phyloP scores from a whole-genome alignment of 2,329 filamentous ascomycete species.

The Monilinia aucupariae region DNA sequence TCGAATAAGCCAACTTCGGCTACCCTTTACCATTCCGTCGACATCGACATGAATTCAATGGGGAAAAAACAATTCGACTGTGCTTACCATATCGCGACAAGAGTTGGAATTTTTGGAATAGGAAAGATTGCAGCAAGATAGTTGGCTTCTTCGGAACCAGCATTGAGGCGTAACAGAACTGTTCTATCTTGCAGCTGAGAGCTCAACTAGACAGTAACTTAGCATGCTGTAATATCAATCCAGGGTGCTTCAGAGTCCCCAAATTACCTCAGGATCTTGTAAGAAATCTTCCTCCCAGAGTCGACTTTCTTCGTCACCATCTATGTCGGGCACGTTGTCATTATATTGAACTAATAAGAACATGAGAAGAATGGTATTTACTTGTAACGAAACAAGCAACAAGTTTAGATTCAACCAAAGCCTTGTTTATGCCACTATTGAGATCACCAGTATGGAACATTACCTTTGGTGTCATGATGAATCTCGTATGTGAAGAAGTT shows the following conservation, averaged over 20 bases:
- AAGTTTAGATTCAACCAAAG: slow-evolving; percentile 68
- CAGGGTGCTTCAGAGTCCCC: background rate
- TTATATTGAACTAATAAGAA: background rate
- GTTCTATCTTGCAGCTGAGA: slow-evolving; percentile 55
- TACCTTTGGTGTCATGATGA: background rate
- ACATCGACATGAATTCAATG: background rate
- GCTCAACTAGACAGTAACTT: slow-evolving; percentile 43
- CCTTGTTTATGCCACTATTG: slow-evolving; percentile 72
- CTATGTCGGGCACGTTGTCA: slow-evolving; percentile 41
- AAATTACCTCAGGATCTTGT: slow-evolving; percentile 48
- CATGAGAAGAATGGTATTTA: slow-evolving; percentile 35
- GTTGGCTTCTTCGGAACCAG: slow-evolving; percentile 72
- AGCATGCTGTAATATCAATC: slow-evolving; percentile 14
- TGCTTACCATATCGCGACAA: slow-evolving; percentile 69
- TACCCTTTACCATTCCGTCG: background rate
- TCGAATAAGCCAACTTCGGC: background rate
- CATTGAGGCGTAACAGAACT: slow-evolving; percentile 63
- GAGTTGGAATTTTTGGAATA: slow-evolving; percentile 68
- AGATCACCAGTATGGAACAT: slow-evolving; percentile 83
- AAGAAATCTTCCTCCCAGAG: slow-evolving; percentile 69
- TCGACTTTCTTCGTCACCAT: slow-evolving; percentile 62
- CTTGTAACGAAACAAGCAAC: slow-evolving; percentile 82
- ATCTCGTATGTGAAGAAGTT: background rate
- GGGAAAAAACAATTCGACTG: background rate
- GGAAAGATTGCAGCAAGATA: slow-evolving; percentile 81